Percentiles rank a stretch among this genome's conserved stretches.
Evolutionary conservation across 1,284 basidiomycete species (phyloP).

Genomic region (Xerocomus minutiporus): DNA sequence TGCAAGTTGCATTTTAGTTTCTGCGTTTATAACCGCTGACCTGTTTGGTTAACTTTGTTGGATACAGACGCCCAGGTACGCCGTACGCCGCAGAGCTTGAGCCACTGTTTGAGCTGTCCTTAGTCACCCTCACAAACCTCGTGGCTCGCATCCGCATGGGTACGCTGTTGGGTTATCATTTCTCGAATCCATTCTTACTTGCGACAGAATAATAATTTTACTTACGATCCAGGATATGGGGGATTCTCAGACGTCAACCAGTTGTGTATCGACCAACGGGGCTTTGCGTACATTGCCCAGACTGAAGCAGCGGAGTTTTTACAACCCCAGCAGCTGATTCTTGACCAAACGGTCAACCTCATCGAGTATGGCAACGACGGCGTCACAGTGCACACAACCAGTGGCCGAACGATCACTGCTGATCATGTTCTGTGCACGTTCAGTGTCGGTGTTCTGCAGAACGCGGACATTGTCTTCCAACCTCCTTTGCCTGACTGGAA

Average conservation of each 20-base stretch:
- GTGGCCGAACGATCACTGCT: slow-evolving; percentile 43
- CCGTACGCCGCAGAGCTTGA: not conserved
- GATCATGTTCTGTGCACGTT: slow-evolving; percentile 62
- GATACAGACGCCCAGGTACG: slow-evolving; percentile 27
- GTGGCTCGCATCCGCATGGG: slow-evolving; percentile 59
- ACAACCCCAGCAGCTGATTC: slow-evolving; percentile 40
- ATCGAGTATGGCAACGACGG: slow-evolving; percentile 45
- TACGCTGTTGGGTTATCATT: slow-evolving; percentile 23
- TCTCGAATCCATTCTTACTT: slow-evolving; percentile 9
- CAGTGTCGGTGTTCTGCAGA: slow-evolving; percentile 59
- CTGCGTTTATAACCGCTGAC: slow-evolving; percentile 8
- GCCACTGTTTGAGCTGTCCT: slow-evolving; percentile 8
- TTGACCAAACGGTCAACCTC: slow-evolving; percentile 50
- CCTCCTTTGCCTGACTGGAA: slow-evolving; percentile 63
- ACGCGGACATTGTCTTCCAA: slow-evolving; percentile 52
- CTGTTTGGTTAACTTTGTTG: not conserved
- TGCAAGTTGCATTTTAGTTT: slow-evolving; percentile 15
- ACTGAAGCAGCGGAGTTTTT: slow-evolving; percentile 54
- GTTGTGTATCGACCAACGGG: slow-evolving; percentile 57
- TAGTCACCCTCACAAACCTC: slow-evolving; percentile 60
- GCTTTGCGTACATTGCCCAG: slow-evolving; percentile 54
- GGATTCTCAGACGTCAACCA: slow-evolving; percentile 58
- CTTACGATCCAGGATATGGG: slow-evolving; percentile 50
- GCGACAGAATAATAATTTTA: slow-evolving; percentile 57
- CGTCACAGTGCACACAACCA: slow-evolving; percentile 44